Base-by-base conservation (phyloP, 2,329 filamentous ascomycete genomes). In the Lachnum nothofagi region DNA sequence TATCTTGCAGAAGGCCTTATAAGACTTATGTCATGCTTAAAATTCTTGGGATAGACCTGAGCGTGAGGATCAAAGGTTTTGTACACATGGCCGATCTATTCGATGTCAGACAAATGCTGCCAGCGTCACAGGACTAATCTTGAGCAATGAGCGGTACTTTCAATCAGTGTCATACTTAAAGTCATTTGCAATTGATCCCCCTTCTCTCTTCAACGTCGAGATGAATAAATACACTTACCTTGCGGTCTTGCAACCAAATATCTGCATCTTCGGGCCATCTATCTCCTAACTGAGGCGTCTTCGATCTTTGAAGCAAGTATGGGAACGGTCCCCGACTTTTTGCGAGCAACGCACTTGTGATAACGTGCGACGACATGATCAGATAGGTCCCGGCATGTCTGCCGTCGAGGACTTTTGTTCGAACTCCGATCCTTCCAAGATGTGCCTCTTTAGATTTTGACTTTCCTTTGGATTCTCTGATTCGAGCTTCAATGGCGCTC, bases 21-120 rank as follows among this genome's bases (percentile, higher is more conserved):
- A 22, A 47, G 27, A 27, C 44, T 47, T 9, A 47, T 14, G 29
- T 47, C 44, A 41, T 47, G 44, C 25, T 19, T 12, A 24, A 47
- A 47, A n/a, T 33, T 33, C 10, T n/a, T 41, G 41, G 44, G 44
- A 16, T 40, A 47, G 14, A 22, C 16, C 25, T 42, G 31, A 7
- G 44, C n/a, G 3, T 40, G 10, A 23, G 23, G 12, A 47, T 47
- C 44, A 27, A 47, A 47, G 16, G 34, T 47, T 24, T 47, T 42
- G 12, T 31, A 20, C 10, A 45, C 33, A 9, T 5, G 19, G 5
- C 42, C 42, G 17, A 45, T 37, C 42, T 45, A 25, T 5, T 7
- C 3, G 3, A 16, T 4, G 16, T 37, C 22, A 45, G 4, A 8
- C n/a, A 8, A 3, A 10, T 45, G 42, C 6, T 9, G 16, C 7